Evolutionary conservation across 179 eudicot genomes (phyloP).

Genomic region (Camellia oleifera): DNA sequence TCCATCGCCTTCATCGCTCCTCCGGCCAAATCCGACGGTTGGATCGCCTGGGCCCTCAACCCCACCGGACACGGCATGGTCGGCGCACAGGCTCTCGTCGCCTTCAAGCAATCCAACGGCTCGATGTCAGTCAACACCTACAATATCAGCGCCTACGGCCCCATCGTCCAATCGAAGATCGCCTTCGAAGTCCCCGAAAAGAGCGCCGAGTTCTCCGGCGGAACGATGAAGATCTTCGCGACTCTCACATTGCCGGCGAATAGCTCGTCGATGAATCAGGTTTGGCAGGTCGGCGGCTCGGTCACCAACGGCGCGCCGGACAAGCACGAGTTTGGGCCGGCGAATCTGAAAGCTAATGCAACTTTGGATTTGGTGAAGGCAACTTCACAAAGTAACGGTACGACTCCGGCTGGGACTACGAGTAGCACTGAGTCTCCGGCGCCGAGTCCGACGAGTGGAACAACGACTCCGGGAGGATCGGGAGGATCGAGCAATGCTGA

Average conservation of each 20-base stretch:
- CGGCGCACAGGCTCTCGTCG: constrained; percentile 65
- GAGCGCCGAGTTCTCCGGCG: constrained; percentile 38
- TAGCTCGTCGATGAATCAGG: constrained; percentile 38
- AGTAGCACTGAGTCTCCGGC: constrained; percentile 17
- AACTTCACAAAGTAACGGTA: background rate
- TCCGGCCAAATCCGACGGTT: constrained; percentile 49
- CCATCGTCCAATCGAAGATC: constrained; percentile 35
- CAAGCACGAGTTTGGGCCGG: constrained; percentile 43
- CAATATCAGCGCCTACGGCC: constrained; percentile 37
- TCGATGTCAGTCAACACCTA: constrained; percentile 44
- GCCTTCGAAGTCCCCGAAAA: constrained; percentile 33
- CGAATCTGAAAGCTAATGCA: constrained; percentile 37
- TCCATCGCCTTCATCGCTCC: constrained; percentile 58
- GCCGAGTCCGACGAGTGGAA: background rate
- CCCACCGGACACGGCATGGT: constrained; percentile 59
- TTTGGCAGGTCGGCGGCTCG: constrained; percentile 77
- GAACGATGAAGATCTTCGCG: constrained; percentile 47
- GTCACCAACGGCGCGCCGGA: constrained; percentile 34
- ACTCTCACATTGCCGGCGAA: constrained; percentile 46
- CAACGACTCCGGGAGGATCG: background rate
- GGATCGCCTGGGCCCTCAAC: constrained; percentile 80
- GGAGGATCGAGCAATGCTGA: background rate
- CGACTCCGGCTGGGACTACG: background rate
- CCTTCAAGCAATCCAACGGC: constrained; percentile 41
- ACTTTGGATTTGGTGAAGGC: constrained; percentile 24